A percentile compares a stretch with the other conserved stretches of the same genome.
Conservation (phyloP, 441 rosid species). For the Mallotus japonicus region DNA sequence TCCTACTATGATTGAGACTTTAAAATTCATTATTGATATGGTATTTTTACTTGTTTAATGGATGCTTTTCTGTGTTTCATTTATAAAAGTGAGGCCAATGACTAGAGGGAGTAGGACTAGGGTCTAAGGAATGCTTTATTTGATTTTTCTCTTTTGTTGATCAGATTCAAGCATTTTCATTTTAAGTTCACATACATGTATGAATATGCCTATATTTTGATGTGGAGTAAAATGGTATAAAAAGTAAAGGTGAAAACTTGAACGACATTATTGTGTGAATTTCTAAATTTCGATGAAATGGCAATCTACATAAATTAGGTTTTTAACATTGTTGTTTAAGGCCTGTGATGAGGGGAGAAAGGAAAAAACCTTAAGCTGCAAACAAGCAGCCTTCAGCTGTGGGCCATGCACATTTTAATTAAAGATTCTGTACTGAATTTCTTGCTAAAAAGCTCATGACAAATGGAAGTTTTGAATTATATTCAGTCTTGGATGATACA, state of each 20-base stretch:
- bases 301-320: background rate
- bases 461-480: background rate
- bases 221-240: background rate
- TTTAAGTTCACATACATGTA: background rate
- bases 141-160: background rate
- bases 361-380: background rate
- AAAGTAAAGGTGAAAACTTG: slow-evolving; percentile 1
- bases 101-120: background rate
- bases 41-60: no score
- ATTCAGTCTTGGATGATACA: slow-evolving; percentile 3
- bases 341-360: no score
- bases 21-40: background rate
- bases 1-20: background rate
- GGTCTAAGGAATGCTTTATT: background rate
- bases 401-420: background rate
- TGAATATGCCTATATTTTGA: background rate
- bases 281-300: background rate
- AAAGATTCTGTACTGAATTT: background rate
- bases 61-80: background rate
- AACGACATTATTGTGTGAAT: background rate
- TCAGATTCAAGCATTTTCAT: background rate
- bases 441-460: slow-evolving; percentile 11
- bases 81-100: background rate
- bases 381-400: slow-evolving; percentile 5
- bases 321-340: background rate